Percentiles rank a stretch among this genome's conserved stretches.
Conservation (phyloP, 768 basidiomycete genomes). For the Leccinum rimulosum region DNA sequence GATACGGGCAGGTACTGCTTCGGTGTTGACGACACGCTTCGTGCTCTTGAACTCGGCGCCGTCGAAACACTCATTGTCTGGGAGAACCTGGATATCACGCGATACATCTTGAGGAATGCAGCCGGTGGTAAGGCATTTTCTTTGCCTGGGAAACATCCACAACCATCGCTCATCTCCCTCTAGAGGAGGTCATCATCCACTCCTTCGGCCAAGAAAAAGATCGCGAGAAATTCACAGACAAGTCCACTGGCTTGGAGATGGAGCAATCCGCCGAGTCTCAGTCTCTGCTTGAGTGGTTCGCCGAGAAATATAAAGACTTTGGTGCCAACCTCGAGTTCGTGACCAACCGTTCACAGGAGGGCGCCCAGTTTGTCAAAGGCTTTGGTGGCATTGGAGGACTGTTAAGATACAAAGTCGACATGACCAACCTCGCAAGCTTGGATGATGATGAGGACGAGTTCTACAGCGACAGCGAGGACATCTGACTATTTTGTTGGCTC, state of each 20-base stretch:
- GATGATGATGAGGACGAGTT: constrained; percentile 87
- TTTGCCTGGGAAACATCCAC: not conserved
- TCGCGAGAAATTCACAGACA: constrained; percentile 92
- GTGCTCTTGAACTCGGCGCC: constrained; percentile 92
- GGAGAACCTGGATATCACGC: constrained; percentile 93
- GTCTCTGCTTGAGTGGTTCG: constrained; percentile 95
- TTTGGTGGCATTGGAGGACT: constrained; percentile 98
- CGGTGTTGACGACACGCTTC: constrained; percentile 95
- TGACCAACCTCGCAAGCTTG: constrained; percentile 68
- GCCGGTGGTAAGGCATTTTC: constrained; percentile 63
- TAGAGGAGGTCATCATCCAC: constrained; percentile 84
- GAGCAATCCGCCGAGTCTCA: constrained; percentile 81
- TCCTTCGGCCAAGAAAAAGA: constrained; percentile 87
- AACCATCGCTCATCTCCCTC: constrained; percentile 3
- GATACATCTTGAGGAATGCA: constrained; percentile 87
- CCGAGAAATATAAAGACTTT: constrained; percentile 98
- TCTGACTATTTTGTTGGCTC: constrained; percentile 90
- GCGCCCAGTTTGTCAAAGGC: constrained; percentile 96
- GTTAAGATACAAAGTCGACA: constrained; percentile 96
- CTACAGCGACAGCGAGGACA: constrained; percentile 69
- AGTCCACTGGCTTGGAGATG: constrained; percentile 95
- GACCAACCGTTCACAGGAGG: constrained; percentile 95
- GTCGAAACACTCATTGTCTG: constrained; percentile 98
- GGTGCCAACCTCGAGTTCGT: constrained; percentile 95
- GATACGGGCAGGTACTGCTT: constrained; percentile 97